Percentiles rank a stretch among this genome's conserved stretches.
Conservation (phyloP, 1,139 yeast species). For the Geotrichum armillariae region DNA sequence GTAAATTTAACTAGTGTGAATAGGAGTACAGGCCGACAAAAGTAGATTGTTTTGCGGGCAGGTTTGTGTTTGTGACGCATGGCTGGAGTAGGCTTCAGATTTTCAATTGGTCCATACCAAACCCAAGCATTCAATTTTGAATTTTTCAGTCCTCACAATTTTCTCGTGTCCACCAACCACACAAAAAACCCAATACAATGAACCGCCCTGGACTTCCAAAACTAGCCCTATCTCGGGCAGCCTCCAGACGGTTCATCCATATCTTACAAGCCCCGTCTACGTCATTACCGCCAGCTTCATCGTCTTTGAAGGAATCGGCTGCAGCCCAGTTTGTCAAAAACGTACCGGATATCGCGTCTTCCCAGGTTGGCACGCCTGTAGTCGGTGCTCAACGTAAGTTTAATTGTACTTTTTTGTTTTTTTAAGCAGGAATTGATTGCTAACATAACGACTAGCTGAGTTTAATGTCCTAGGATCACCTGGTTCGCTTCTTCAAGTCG, state of each 20-base stretch:
- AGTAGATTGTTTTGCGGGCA: no score
- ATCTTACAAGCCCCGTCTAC: slow-evolving; percentile 25
- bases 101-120: no score
- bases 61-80: no score
- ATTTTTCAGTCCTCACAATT: no score
- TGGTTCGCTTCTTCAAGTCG: slow-evolving; percentile 46
- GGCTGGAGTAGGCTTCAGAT: no score
- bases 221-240: no score
- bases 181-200: no score
- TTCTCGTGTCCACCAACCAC: no score
- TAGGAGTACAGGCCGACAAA: no score
- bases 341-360: slow-evolving; percentile 22
- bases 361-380: slow-evolving; percentile 16
- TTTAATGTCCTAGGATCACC: slow-evolving; percentile 47
- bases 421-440: slow-evolving; percentile 6
- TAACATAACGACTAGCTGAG: slow-evolving; percentile 5
- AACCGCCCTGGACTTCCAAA: no score
- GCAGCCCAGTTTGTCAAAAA: slow-evolving; percentile 23
- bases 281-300: slow-evolving; percentile 25
- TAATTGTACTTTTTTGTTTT: slow-evolving; percentile 14
- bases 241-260: slow-evolving; percentile 21
- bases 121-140: no score
- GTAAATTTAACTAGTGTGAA: no score
- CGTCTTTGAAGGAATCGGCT: slow-evolving; percentile 6
- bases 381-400: slow-evolving; percentile 20